A percentile compares a stretch with the other conserved stretches of the same genome.
phyloP scores from a whole-genome alignment of 2,329 filamentous ascomycete genomes.

The Cordyceps pruinosa region DNA sequence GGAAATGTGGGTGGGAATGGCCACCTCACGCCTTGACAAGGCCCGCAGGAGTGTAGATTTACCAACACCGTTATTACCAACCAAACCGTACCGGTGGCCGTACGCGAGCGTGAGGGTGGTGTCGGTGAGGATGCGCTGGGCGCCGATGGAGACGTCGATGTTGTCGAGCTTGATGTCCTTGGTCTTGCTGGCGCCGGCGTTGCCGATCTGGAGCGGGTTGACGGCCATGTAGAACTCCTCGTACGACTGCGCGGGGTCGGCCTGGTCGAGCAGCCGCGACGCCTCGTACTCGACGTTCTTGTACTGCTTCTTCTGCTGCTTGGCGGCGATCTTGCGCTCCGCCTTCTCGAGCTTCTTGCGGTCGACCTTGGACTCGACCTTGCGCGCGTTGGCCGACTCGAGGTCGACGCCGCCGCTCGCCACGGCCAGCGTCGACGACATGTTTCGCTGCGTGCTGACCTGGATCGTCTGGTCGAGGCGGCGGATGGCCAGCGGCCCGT shows the following conservation, averaged over 20 bases:
- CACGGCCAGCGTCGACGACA: constrained; percentile 90
- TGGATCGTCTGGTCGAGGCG: constrained; percentile 92
- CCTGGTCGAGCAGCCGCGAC: constrained; percentile 76
- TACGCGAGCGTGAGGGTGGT: constrained; percentile 86
- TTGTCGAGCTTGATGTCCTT: constrained; percentile 98
- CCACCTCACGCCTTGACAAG: constrained; percentile 83
- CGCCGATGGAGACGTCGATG: constrained; percentile 88
- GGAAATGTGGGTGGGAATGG: constrained; percentile 94
- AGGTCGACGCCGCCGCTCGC: constrained; percentile 80
- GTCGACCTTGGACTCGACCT: constrained; percentile 96
- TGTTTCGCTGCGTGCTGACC: constrained; percentile 87
- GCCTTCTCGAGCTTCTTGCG: constrained; percentile 99
- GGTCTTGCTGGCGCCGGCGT: constrained; percentile 70
- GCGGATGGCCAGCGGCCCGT: constrained; percentile 69
- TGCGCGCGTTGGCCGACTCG: constrained; percentile 84
- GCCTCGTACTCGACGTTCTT: constrained; percentile 98
- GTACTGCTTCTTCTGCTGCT: constrained; percentile 97
- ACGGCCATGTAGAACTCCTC: constrained; percentile 99
- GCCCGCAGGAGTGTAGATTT: constrained; percentile 92
- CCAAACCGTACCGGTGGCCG: constrained; percentile 89
- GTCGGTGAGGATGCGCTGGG: constrained; percentile 81
- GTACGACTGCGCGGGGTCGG: constrained; percentile 81
- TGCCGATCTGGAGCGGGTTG: constrained; percentile 86
- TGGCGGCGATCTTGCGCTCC: constrained; percentile 92
- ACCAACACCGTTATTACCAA: constrained; percentile 98